These are phyloP conservation scores for Triticum monococcum DNA, from an alignment of 176 grass and related monocot species.

Conservation along the genomic window DNA sequence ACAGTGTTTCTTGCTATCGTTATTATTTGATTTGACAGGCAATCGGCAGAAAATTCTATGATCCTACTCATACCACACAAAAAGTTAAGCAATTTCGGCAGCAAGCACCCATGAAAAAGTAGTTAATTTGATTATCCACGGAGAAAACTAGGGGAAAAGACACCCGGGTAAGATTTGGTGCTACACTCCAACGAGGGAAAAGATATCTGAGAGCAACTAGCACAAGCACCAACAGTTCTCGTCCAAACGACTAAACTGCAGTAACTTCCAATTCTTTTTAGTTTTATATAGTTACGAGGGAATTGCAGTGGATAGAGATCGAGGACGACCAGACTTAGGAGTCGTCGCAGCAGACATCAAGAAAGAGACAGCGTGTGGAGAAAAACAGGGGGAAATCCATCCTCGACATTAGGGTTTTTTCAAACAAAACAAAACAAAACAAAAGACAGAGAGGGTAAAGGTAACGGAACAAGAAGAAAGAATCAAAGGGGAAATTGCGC, in stretches of 20 bases:
- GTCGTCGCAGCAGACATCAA: slow-evolving; percentile 14
- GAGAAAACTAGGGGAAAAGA: background rate
- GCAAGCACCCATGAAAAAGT: background rate
- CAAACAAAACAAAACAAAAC: background rate
- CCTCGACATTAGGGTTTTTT: background rate
- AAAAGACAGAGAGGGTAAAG: background rate
- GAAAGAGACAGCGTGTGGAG: background rate
- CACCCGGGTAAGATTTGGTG: background rate
- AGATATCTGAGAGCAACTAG: background rate
- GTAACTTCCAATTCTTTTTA: background rate
- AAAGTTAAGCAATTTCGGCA: background rate
- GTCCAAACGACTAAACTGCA: background rate
- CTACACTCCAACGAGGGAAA: background rate
- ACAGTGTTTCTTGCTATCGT: background rate
- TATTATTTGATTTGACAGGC: background rate
- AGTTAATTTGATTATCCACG: background rate
- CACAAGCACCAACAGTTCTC: background rate
- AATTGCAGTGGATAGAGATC: slow-evolving; percentile 29
- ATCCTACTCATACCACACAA: background rate
- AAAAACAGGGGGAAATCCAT: background rate
- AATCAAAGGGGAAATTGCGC: background rate
- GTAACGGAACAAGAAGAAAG: background rate
- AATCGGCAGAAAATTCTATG: background rate
- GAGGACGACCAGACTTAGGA: background rate
- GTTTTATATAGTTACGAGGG: background rate